Conservation (phyloP, 2,329 filamentous ascomycete species). For the Hymenoscyphus albidus region DNA sequence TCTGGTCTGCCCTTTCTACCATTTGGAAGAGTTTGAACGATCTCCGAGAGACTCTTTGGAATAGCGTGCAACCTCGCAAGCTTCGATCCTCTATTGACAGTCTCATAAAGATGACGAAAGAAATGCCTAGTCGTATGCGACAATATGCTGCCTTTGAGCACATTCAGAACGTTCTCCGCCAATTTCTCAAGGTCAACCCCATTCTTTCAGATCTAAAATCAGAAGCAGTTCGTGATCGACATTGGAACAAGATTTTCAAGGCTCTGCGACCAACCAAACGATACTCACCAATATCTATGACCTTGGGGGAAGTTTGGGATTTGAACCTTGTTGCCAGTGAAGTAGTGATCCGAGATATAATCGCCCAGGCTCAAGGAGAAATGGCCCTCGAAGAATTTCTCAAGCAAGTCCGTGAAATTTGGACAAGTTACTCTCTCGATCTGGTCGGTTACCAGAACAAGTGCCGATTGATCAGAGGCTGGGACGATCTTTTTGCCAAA, state of each 20-base stretch:
- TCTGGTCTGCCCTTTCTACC: constrained; percentile 92
- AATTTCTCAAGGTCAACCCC: constrained; percentile 85
- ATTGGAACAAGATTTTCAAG: constrained; percentile 99
- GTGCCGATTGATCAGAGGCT: constrained; percentile 92
- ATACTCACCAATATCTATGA: constrained; percentile 92
- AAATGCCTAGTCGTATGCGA: constrained; percentile 98
- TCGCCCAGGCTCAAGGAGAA: constrained; percentile 92
- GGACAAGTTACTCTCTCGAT: constrained; percentile 92
- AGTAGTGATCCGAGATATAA: constrained; percentile 84
- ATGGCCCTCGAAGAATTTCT: constrained; percentile 98
- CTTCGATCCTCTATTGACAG: constrained; percentile 84
- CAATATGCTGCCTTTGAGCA: constrained; percentile 99
- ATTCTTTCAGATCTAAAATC: constrained; percentile 89
- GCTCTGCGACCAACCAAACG: constrained; percentile 86
- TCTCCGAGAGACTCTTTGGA: constrained; percentile 89
- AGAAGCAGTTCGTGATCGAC: constrained; percentile 90
- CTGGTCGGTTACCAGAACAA: constrained; percentile 98
- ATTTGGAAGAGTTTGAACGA: constrained; percentile 97
- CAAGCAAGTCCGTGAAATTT: constrained; percentile 92
- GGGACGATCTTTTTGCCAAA: constrained; percentile 97
- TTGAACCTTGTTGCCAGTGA: constrained; percentile 87
- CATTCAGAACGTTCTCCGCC: constrained; percentile 84
- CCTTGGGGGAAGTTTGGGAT: constrained; percentile 98
- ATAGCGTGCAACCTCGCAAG: constrained; percentile 90
- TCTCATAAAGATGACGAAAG: constrained; percentile 95